Conservation (phyloP, 1,139 yeast species). For the Saccharomyces hybrid region DNA sequence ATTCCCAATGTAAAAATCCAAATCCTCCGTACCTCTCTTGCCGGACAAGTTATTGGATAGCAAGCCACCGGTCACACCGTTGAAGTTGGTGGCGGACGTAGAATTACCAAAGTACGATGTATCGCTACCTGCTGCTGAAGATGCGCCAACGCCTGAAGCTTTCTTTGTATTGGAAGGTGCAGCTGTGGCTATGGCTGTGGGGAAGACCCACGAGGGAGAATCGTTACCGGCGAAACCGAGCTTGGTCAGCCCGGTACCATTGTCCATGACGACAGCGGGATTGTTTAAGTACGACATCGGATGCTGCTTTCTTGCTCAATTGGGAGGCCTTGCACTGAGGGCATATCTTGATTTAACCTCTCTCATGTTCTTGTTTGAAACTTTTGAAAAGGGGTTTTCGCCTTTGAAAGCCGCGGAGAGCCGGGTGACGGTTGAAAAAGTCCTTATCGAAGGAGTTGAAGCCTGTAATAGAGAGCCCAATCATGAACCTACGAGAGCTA, state of each 20-base stretch:
- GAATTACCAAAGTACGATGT: constrained; percentile 30
- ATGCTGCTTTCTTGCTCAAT: background rate
- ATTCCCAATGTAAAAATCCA: constrained; percentile 92
- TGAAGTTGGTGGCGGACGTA: constrained; percentile 31
- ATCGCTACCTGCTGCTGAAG: constrained; percentile 22
- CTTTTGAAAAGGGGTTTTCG: constrained; percentile 1
- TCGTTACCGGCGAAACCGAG: constrained; percentile 98
- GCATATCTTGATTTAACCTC: background rate
- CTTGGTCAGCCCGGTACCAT: constrained; percentile 95
- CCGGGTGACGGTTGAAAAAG: background rate
- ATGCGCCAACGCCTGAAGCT: constrained; percentile 25
- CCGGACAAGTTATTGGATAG: constrained; percentile 47
- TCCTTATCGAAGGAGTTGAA: background rate
- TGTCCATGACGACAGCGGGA: constrained; percentile 92
- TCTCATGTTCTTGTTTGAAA: background rate
- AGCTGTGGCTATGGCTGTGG: constrained; percentile 89
- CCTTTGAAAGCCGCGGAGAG: background rate
- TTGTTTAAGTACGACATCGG: constrained; percentile 45
- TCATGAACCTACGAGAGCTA: background rate
- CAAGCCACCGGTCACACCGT: constrained; percentile 25
- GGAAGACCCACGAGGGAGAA: constrained; percentile 93
- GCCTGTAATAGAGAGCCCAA: no score
- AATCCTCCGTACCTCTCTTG: constrained; percentile 87
- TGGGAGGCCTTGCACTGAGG: background rate
- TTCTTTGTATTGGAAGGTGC: constrained; percentile 34